Percentiles rank a stretch among this genome's conserved stretches.
Evolutionary conservation across 306 rosid species (phyloP).

Genomic region (Citrullus amarus): DNA sequence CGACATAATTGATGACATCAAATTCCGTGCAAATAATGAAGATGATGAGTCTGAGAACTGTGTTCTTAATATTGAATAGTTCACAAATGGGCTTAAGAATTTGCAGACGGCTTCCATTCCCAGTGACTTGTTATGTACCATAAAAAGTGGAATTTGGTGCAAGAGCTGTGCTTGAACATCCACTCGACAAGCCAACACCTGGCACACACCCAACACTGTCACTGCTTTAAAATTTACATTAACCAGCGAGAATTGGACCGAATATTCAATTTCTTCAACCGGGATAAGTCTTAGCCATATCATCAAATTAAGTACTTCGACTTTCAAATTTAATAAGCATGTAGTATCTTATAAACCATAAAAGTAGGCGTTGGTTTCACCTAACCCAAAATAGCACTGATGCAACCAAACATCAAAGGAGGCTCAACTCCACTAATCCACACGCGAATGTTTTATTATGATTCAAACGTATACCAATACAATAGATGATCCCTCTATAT

Average conservation of each 20-base stretch:
- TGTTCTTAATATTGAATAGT: slow-evolving; percentile 43
- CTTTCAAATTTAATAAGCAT: background rate
- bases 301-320: background rate
- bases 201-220: slow-evolving; percentile 16
- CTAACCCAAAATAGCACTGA: background rate
- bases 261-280: background rate
- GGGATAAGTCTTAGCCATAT: background rate
- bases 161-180: slow-evolving; percentile 71
- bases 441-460: background rate
- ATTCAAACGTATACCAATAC: background rate
- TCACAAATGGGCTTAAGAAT: slow-evolving; percentile 55
- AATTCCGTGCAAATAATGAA: slow-evolving; percentile 41
- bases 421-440: background rate
- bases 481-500: background rate
- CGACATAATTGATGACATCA: slow-evolving; percentile 48
- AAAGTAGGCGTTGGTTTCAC: background rate
- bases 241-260: background rate
- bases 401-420: background rate
- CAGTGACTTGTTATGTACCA: slow-evolving; percentile 39
- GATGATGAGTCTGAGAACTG: slow-evolving; percentile 36
- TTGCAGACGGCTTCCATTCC: slow-evolving; percentile 57
- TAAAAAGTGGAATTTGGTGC: slow-evolving; percentile 63
- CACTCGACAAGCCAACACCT: slow-evolving; percentile 54
- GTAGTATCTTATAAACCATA: background rate
- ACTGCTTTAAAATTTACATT: slow-evolving; percentile 6